Evolutionary conservation across 371 early-diverging fungal species (phyloP), one percentile per base, ranked within the genome.

Genomic region (Circinella minor): DNA sequence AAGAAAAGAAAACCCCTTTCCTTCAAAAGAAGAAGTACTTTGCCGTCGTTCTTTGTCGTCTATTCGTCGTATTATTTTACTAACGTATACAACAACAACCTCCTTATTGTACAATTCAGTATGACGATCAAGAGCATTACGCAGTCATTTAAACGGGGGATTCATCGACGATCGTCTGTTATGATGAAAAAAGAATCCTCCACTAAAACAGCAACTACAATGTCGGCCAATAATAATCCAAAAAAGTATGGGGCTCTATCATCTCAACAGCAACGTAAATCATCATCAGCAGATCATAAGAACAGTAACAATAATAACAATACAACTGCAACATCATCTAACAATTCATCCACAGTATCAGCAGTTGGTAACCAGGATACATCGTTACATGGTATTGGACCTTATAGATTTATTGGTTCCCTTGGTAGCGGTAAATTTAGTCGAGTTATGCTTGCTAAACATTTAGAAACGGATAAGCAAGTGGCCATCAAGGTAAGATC

Each of bases 401-500:
- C 93, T 71, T 98, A 96, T 73, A 86, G 85, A 8, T 89, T 96
- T 66, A 82, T 88, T 51, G 89, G 88, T 67, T 85, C 90, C 17
- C 82, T 97, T 15, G 98, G 97, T 14, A 92, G 87, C 65, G 97
- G 97, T 36, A 95, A 94, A 70, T 95, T 95, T 74, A 92, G 94
- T 67, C 88, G 91, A 63, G 98, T 97, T 13, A 92, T 95, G 71
- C 82, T 95, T 13, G 96, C 92, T 14, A 82, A 89, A 55, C 93
- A 95, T 79, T 87, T 88, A 69, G 70, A 88, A 55, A 94, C 91
- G 10, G 82, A 80, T 9, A 75, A 79, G 43, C 75, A 83, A 77
- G 84, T 85, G 60, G 90, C 90, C 8, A 78, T 90, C 69, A 89
- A 89, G 81, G 84, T 81, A 80, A 17, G 1, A 11, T 17, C 3